Percentiles rank a stretch among this genome's conserved stretches.
Evolutionary conservation across 768 basidiomycete species (phyloP).

Genomic region (Lyophyllum atratum): DNA sequence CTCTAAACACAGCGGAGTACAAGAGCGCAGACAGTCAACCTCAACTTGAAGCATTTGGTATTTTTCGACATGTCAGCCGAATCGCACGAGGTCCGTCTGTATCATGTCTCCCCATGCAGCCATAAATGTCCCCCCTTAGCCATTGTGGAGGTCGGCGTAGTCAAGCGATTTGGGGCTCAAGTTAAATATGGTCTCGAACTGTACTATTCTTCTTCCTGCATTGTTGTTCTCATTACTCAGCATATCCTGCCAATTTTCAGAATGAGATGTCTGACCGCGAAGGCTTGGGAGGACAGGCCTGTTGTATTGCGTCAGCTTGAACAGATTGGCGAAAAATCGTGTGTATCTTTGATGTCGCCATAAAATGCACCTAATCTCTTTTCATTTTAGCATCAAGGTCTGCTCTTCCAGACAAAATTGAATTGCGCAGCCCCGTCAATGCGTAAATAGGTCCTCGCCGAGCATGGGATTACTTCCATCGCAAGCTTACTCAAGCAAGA

Average conservation of each 20-base stretch:
- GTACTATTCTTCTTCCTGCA: constrained; percentile 38
- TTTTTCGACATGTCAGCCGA: constrained; percentile 77
- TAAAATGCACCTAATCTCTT: constrained; percentile 31
- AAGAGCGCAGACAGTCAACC: constrained; percentile 73
- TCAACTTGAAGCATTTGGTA: constrained; percentile 62
- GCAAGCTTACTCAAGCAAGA: constrained; percentile 54
- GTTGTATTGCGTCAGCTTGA: constrained; percentile 85
- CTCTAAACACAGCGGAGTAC: constrained; percentile 68
- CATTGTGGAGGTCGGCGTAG: constrained; percentile 74
- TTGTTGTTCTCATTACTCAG: neutral
- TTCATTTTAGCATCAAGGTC: constrained; percentile 14
- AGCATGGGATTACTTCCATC: constrained; percentile 71
- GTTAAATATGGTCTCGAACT: constrained; percentile 77
- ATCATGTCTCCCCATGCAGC: neutral
- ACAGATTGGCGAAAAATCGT: constrained; percentile 94
- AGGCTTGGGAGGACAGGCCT: constrained; percentile 91
- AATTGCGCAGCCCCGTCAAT: neutral
- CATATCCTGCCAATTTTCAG: constrained; percentile 36
- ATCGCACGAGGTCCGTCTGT: constrained; percentile 65
- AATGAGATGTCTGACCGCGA: constrained; percentile 75
- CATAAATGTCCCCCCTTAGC: constrained; percentile 43
- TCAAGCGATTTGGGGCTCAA: constrained; percentile 63
- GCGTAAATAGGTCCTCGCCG: constrained; percentile 64
- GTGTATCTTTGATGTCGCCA: constrained; percentile 24
- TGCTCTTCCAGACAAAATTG: neutral